These are phyloP conservation scores for Quercus wislizeni DNA, from an alignment of 306 rosid species.

Conservation along the genomic window DNA sequence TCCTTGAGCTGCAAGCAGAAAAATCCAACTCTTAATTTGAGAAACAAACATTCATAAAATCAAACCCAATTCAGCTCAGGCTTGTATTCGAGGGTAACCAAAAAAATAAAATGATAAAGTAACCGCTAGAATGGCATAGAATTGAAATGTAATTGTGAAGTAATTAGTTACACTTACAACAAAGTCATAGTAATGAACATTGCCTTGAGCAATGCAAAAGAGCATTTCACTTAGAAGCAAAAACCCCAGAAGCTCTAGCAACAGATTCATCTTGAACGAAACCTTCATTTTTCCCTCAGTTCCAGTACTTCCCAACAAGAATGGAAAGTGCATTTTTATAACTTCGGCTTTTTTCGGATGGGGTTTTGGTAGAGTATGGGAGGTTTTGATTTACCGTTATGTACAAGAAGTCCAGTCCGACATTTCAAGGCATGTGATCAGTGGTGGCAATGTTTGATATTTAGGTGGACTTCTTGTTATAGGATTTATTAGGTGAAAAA, in stretches of 20 bases:
- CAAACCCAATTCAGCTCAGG: neutral
- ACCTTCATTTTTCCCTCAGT: neutral
- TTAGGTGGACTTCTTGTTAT: neutral
- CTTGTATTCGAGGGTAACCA: neutral
- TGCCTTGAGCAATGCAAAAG: neutral
- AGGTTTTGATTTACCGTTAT: neutral
- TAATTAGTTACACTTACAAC: neutral
- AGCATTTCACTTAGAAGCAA: neutral
- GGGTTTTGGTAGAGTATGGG: neutral
- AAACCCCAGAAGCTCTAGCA: neutral
- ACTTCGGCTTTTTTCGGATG: neutral
- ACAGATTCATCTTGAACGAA: neutral
- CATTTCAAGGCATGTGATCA: neutral
- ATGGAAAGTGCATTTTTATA: neutral
- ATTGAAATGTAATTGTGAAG: neutral
- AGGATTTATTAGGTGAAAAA: neutral
- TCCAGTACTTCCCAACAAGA: no score
- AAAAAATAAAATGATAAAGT: neutral
- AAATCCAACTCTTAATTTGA: neutral
- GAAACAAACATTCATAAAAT: neutral
- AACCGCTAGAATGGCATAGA: no score
- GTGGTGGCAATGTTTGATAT: neutral
- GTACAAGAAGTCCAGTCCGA: neutral
- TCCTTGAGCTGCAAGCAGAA: neutral
- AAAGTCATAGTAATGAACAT: constrained; percentile 5